phyloP scores from a whole-genome alignment of 2,329 filamentous ascomycete genomes.

The Paraconiothyrium brasiliense region DNA sequence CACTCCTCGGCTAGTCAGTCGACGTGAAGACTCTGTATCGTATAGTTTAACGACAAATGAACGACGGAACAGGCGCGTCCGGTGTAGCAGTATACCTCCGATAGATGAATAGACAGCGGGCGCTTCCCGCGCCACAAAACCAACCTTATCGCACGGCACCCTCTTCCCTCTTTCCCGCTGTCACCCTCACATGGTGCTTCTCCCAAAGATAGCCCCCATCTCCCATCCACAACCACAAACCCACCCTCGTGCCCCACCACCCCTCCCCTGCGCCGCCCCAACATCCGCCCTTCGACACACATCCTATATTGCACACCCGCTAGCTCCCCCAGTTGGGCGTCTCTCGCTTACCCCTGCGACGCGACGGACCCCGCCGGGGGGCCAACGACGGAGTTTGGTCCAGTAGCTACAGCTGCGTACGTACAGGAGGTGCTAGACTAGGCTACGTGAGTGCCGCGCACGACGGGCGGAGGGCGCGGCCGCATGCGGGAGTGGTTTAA shows the following conservation, averaged over 20 bases:
- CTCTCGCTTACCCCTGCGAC: slow-evolving; percentile 10
- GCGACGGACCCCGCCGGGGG: neutral
- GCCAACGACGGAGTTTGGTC: neutral
- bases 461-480: too few relatives aligned
- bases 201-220: neutral
- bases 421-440: too few relatives aligned
- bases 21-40: neutral
- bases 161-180: too few relatives aligned
- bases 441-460: too few relatives aligned
- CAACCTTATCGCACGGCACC: neutral
- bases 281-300: neutral
- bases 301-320: neutral
- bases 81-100: neutral
- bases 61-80: neutral
- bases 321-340: neutral
- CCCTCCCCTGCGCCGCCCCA: too few relatives aligned
- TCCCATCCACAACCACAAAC: neutral
- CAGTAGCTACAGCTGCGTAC: too few relatives aligned
- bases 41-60: neutral
- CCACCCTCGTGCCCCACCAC: neutral
- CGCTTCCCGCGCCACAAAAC: neutral
- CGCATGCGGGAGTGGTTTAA: too few relatives aligned
- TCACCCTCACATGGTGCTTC: too few relatives aligned
- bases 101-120: neutral
- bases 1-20: neutral